These are phyloP conservation scores for Blastocystis hominis DNA, from an alignment of 352 stramenopile species.

Conservation along the genomic window DNA sequence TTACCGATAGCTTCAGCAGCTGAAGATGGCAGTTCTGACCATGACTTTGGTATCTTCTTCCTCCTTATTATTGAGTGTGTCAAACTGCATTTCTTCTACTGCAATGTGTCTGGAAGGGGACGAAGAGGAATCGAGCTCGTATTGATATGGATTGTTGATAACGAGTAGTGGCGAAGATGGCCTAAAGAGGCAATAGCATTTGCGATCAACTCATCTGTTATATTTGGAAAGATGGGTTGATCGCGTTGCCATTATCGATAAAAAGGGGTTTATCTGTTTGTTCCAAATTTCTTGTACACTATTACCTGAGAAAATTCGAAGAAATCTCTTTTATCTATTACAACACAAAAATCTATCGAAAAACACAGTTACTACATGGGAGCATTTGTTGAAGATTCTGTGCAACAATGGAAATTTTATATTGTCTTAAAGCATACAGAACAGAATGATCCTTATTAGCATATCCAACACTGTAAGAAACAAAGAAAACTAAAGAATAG, in stretches of 20 bases:
- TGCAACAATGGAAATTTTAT: too few species aligned
- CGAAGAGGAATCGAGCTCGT: slow-evolving; percentile 51
- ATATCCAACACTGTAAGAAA: too few species aligned
- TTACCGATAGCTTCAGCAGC: slow-evolving; percentile 8
- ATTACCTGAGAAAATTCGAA: too few species aligned
- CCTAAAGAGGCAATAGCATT: slow-evolving; percentile 54
- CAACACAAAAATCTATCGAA: too few species aligned
- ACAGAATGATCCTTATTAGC: too few species aligned
- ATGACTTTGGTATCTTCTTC: neutral
- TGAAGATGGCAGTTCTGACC: neutral
- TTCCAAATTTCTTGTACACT: too few species aligned
- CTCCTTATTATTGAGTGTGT: neutral
- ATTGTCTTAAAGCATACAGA: too few species aligned
- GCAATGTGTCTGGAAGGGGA: neutral
- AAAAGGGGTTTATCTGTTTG: too few species aligned
- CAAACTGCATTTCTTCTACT: neutral
- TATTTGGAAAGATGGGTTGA: neutral
- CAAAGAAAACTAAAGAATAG: too few species aligned
- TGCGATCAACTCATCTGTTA: neutral
- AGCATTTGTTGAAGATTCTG: too few species aligned
- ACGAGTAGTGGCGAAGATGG: neutral
- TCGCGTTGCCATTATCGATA: neutral
- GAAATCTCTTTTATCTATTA: too few species aligned
- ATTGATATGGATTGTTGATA: neutral
- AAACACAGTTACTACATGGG: too few species aligned